A percentile compares a stretch with the other conserved stretches of the same genome.
Evolutionary conservation across 805 yeast genomes (phyloP).

Genomic region (Metschnikowia bowlesiae): DNA sequence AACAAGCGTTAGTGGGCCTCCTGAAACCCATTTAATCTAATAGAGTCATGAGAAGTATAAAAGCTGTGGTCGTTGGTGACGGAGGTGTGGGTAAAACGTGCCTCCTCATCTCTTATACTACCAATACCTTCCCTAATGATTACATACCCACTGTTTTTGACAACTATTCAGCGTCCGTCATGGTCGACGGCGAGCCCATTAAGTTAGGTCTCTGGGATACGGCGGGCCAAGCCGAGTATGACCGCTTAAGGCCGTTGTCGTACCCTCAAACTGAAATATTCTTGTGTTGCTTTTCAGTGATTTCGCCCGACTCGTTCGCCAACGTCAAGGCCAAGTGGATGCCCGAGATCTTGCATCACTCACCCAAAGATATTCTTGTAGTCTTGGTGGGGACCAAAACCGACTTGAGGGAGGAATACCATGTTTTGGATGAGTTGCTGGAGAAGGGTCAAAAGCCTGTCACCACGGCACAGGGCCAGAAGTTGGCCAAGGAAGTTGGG

Average conservation of each 20-base stretch:
- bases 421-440: slow-evolving; percentile 62
- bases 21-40: too few relatives aligned
- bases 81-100: slow-evolving; percentile 97
- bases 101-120: slow-evolving; percentile 79
- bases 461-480: slow-evolving; percentile 54
- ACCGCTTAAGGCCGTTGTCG: slow-evolving; percentile 80
- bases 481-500: slow-evolving; percentile 65
- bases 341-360: slow-evolving; percentile 83
- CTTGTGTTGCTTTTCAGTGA: slow-evolving; percentile 78
- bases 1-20: not conserved
- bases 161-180: slow-evolving; percentile 81
- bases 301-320: slow-evolving; percentile 73
- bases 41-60: slow-evolving; percentile 67
- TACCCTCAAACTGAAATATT: slow-evolving; percentile 92
- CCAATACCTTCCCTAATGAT: slow-evolving; percentile 89
- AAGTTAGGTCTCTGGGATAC: slow-evolving; percentile 93
- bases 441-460: slow-evolving; percentile 63
- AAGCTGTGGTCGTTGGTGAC: slow-evolving; percentile 92
- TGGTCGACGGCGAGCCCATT: slow-evolving; percentile 76
- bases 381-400: slow-evolving; percentile 84
- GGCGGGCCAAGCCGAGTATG: slow-evolving; percentile 92
- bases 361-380: slow-evolving; percentile 64
- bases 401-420: slow-evolving; percentile 80
- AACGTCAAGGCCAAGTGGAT: slow-evolving; percentile 73
- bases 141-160: slow-evolving; percentile 94